Conservation (phyloP, 2,329 filamentous ascomycete genomes). For the Cucurbitaria berberidis region DNA sequence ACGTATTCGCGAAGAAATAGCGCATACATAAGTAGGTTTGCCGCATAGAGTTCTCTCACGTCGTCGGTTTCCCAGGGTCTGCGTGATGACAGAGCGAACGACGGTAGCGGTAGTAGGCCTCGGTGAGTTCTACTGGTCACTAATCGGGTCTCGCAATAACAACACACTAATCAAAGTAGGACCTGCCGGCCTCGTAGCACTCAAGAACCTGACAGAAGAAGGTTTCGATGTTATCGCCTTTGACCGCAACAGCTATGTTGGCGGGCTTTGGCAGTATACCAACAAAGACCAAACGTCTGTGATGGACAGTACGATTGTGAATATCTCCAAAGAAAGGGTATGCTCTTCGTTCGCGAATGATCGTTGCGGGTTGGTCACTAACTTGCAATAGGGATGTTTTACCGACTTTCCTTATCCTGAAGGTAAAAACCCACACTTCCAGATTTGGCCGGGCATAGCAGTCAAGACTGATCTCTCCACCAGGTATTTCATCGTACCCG, state of each 20-base stretch:
- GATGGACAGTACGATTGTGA: conserved; percentile 23
- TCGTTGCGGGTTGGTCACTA: background rate
- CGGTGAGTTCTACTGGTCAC: background rate
- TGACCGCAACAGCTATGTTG: conserved; percentile 26
- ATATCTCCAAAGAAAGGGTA: conserved; percentile 29
- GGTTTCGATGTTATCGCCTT: conserved; percentile 29
- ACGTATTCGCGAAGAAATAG: background rate
- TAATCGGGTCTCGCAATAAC: background rate
- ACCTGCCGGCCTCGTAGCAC: conserved; percentile 20
- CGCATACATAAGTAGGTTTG: background rate
- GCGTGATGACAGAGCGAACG: background rate
- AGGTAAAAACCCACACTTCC: conserved; percentile 1
- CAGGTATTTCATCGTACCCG: conserved; percentile 21
- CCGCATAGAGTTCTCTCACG: background rate
- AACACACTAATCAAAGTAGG: background rate
- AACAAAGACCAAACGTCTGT: conserved; percentile 29
- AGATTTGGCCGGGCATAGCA: background rate
- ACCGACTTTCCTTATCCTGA: conserved; percentile 29
- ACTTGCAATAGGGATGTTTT: conserved; percentile 22
- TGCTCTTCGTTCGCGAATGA: background rate
- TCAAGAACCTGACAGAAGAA: conserved; percentile 29
- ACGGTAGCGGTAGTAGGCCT: conserved; percentile 21
- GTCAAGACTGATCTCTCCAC: background rate
- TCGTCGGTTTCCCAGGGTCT: background rate
- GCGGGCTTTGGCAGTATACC: conserved; percentile 32